A percentile compares a stretch with the other conserved stretches of the same genome.
Conservation (phyloP, 495 filamentous ascomycete species). For the Massariosphaeria phaeospora region DNA sequence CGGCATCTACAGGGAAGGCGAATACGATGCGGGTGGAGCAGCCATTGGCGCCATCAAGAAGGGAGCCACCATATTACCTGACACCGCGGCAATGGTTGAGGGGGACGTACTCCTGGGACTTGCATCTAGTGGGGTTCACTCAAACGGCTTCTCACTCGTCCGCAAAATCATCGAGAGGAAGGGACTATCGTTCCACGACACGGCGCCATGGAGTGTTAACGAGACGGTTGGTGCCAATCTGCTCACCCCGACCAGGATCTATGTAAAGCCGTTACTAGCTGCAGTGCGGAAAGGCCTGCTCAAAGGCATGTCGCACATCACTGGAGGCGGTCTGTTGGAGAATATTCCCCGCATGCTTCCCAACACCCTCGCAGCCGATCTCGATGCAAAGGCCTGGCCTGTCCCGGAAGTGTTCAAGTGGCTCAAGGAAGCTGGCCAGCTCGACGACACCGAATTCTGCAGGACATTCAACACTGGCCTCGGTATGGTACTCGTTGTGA, state of each 20-base stretch:
- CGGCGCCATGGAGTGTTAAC: conserved; percentile 64
- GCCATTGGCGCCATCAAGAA: conserved; percentile 75
- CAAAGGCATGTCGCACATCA: conserved; percentile 94
- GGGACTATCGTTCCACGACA: conserved; percentile 61
- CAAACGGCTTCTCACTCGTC: conserved; percentile 92
- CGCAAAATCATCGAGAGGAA: conserved; percentile 74
- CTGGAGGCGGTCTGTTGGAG: conserved; percentile 84
- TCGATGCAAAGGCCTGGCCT: conserved; percentile 68
- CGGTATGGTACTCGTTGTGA: conserved; percentile 85
- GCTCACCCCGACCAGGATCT: conserved; percentile 51
- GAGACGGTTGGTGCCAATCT: conserved; percentile 63
- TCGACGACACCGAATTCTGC: conserved; percentile 70
- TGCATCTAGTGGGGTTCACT: conserved; percentile 78
- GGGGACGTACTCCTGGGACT: conserved; percentile 85
- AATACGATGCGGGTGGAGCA: conserved; percentile 86
- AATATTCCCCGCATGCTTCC: conserved; percentile 94
- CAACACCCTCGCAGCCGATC: conserved; percentile 61
- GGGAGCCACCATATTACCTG: conserved; percentile 63
- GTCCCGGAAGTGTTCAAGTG: conserved; percentile 74
- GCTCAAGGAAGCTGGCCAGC: conserved; percentile 72
- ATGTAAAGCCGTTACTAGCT: conserved; percentile 42
- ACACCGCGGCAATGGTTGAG: conserved; percentile 64
- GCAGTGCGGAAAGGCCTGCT: conserved; percentile 55
- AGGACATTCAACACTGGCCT: conserved; percentile 91
- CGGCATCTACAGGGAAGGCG: conserved; percentile 73